phyloP scores from a whole-genome alignment of 768 basidiomycete genomes.

The Phaffia australis region DNA sequence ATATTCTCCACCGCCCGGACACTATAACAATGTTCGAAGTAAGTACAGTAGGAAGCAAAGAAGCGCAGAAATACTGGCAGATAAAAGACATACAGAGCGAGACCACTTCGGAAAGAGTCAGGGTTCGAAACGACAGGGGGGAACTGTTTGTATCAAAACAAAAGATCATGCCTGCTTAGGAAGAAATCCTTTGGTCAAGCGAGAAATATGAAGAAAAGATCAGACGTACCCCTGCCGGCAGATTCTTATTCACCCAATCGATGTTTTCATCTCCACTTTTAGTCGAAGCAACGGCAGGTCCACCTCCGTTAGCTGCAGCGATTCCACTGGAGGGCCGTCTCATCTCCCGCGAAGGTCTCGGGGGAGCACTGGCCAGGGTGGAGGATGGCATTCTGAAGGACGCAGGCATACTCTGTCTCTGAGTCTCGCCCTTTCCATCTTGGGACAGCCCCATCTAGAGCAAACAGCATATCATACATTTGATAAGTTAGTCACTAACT shows the following conservation, averaged over 20 bases:
- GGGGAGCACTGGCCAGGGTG: constrained; percentile 41
- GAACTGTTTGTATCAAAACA: constrained; percentile 26
- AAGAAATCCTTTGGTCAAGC: too few species aligned
- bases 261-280: constrained; percentile 1
- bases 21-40: neutral
- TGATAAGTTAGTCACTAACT: neutral
- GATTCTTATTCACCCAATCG: constrained; percentile 4
- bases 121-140: constrained; percentile 38
- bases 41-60: neutral
- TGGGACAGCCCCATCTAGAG: constrained; percentile 7
- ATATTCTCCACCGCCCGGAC: constrained; percentile 24
- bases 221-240: neutral
- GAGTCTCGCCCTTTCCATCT: neutral
- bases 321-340: constrained; percentile 33
- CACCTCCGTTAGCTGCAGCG: too few species aligned
- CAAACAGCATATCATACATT: neutral
- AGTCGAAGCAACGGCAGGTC: neutral
- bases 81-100: constrained; percentile 14
- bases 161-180: too few species aligned
- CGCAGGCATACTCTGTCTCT: neutral
- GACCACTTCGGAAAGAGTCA: constrained; percentile 18
- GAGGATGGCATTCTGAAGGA: constrained; percentile 8
- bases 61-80: neutral
- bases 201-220: too few species aligned
- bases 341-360: constrained; percentile 58